These are phyloP conservation scores for Periconia sp. DNA, from an alignment of 2,329 filamentous ascomycete species.

Conservation along the genomic window DNA sequence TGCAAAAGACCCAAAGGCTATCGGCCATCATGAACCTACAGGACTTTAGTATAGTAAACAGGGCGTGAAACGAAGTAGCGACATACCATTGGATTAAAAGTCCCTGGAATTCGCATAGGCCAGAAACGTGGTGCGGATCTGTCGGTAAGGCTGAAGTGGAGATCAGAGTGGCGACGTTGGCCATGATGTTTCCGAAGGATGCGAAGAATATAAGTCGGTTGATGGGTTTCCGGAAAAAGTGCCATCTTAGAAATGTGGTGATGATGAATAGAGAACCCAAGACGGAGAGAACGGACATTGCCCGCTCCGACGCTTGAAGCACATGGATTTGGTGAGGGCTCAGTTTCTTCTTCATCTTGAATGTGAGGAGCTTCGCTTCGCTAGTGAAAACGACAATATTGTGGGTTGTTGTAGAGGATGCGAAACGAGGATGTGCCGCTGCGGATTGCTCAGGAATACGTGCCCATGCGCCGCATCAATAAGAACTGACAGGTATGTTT, in stretches of 20 bases:
- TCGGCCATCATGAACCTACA: slow-evolving; percentile 78
- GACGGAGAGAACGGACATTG: slow-evolving; percentile 73
- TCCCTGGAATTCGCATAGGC: slow-evolving; percentile 76
- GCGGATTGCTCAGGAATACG: not conserved
- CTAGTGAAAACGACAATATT: not conserved
- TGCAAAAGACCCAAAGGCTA: slow-evolving; percentile 75
- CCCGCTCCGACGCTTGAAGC: slow-evolving; percentile 69
- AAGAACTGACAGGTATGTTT: not conserved
- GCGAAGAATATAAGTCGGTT: slow-evolving; percentile 86
- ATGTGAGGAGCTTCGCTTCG: not conserved
- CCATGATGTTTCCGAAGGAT: slow-evolving; percentile 79
- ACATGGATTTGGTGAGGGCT: slow-evolving; percentile 35
- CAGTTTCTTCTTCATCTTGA: slow-evolving; percentile 20
- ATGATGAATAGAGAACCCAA: slow-evolving; percentile 75
- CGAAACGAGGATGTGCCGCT: not conserved
- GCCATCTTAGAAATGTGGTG: slow-evolving; percentile 70
- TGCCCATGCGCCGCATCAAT: not conserved
- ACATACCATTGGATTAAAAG: slow-evolving; percentile 83
- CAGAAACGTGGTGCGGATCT: slow-evolving; percentile 45
- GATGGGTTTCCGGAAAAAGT: slow-evolving; percentile 81
- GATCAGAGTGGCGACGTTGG: slow-evolving; percentile 78
- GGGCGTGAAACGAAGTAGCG: slow-evolving; percentile 5
- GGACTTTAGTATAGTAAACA: slow-evolving; percentile 21
- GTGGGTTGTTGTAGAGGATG: not conserved
- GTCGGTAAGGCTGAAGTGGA: slow-evolving; percentile 63